Evolutionary conservation across 1,139 yeast genomes (phyloP).

Genomic region (Protomyces macrosporus): DNA sequence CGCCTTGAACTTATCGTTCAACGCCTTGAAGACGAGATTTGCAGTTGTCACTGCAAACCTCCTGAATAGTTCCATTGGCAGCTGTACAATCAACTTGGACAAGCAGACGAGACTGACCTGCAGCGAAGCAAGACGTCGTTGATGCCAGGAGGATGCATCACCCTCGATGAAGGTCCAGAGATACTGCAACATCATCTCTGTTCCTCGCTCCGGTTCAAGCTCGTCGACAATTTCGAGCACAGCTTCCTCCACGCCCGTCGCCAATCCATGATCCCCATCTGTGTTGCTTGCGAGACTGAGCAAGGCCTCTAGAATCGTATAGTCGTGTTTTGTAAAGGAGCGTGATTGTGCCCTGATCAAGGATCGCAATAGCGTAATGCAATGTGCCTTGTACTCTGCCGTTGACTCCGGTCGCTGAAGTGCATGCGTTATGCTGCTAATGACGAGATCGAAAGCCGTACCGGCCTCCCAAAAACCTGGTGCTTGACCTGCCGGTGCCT

Average conservation of each 20-base stretch:
- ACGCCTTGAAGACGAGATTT: slow-evolving; percentile 17
- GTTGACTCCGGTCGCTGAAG: not conserved
- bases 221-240: slow-evolving; percentile 11
- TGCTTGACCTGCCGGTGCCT: not conserved
- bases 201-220: slow-evolving; percentile 17
- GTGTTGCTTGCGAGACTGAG: slow-evolving; percentile 6
- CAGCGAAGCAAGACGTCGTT: slow-evolving; percentile 4
- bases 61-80: slow-evolving; percentile 3
- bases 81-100: slow-evolving; percentile 10
- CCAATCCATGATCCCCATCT: not conserved
- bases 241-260: slow-evolving; percentile 26
- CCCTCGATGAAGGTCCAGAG: slow-evolving; percentile 17
- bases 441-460: slow-evolving; percentile 16
- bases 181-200: slow-evolving; percentile 7
- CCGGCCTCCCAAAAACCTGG: slow-evolving; percentile 28
- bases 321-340: slow-evolving; percentile 25
- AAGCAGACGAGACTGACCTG: slow-evolving; percentile 11
- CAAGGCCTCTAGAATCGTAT: slow-evolving; percentile 1
- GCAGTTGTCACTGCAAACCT: slow-evolving; percentile 19
- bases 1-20: slow-evolving; percentile 16
- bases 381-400: slow-evolving; percentile 21
- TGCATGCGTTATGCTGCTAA: not conserved
- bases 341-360: slow-evolving; percentile 23
- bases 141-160: slow-evolving; percentile 10
- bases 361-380: slow-evolving; percentile 7